Evolutionary conservation across 441 rosid species (phyloP).

Genomic region (Adansonia rubrostipa): DNA sequence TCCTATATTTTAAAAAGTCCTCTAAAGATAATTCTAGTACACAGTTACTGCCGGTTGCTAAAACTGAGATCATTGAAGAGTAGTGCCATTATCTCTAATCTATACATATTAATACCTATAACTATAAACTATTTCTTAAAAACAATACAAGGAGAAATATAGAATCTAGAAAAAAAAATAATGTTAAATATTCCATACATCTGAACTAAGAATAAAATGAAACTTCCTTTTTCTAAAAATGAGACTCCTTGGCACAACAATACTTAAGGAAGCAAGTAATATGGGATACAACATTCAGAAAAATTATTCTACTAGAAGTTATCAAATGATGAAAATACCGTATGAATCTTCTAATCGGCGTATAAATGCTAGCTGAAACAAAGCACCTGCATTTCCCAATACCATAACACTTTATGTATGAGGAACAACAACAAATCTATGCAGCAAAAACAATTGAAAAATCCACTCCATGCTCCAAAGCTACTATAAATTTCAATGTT

Average conservation of each 20-base stretch:
- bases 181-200: neutral
- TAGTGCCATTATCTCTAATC: neutral
- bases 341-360: slow-evolving; percentile 71
- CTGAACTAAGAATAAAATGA: neutral
- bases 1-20: neutral
- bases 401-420: neutral
- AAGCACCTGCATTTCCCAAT: slow-evolving; percentile 65
- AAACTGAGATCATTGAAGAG: slow-evolving; percentile 1
- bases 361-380: slow-evolving; percentile 80
- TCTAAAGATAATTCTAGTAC: neutral
- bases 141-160: neutral
- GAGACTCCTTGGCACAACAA: neutral
- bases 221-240: neutral
- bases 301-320: neutral
- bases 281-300: neutral
- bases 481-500: slow-evolving; percentile 10
- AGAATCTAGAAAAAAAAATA: neutral
- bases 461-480: neutral
- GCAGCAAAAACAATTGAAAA: neutral
- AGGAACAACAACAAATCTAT: slow-evolving; percentile 1
- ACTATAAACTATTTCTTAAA: neutral
- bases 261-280: neutral
- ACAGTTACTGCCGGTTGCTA: neutral
- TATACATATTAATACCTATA: neutral
- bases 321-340: slow-evolving; percentile 40